These are phyloP conservation scores for Hypoxylon lienhwacheense DNA, from an alignment of 495 filamentous ascomycete species.

Conservation along the genomic window DNA sequence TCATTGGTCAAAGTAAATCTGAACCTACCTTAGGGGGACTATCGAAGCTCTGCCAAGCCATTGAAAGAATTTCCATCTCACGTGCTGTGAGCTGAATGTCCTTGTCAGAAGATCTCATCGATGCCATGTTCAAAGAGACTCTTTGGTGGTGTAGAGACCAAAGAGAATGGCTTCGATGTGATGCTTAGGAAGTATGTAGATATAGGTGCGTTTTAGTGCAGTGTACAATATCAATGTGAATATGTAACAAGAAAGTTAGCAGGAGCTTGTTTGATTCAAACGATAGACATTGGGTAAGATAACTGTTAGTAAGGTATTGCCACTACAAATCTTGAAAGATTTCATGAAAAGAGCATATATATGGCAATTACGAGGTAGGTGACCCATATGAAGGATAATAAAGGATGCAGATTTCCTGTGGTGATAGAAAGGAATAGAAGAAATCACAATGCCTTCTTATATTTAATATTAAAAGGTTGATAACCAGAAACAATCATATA, in stretches of 20 bases:
- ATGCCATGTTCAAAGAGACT: conserved; percentile 4
- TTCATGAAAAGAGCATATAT: too few relatives aligned
- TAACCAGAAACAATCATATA: too few relatives aligned
- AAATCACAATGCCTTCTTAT: too few relatives aligned
- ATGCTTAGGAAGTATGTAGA: neutral
- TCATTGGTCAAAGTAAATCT: neutral
- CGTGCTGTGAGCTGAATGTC: conserved; percentile 4
- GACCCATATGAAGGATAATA: too few relatives aligned
- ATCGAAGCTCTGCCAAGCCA: conserved; percentile 18
- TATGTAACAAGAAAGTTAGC: neutral
- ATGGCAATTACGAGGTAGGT: too few relatives aligned
- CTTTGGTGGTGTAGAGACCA: neutral
- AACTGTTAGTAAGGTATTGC: too few relatives aligned
- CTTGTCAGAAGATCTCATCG: neutral
- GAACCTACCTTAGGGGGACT: conserved; percentile 15
- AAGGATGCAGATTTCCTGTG: too few relatives aligned
- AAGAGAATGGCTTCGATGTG: neutral
- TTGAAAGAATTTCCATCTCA: conserved; percentile 19
- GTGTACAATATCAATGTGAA: neutral
- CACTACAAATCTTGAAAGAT: too few relatives aligned
- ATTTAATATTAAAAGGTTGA: too few relatives aligned
- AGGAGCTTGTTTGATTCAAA: too few relatives aligned
- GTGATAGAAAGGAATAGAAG: too few relatives aligned
- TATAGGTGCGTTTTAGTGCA: neutral
- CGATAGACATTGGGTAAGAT: too few relatives aligned